These are phyloP conservation scores for Hymenoscyphus scutula DNA, from an alignment of 2,329 filamentous ascomycete genomes.

Conservation along the genomic window DNA sequence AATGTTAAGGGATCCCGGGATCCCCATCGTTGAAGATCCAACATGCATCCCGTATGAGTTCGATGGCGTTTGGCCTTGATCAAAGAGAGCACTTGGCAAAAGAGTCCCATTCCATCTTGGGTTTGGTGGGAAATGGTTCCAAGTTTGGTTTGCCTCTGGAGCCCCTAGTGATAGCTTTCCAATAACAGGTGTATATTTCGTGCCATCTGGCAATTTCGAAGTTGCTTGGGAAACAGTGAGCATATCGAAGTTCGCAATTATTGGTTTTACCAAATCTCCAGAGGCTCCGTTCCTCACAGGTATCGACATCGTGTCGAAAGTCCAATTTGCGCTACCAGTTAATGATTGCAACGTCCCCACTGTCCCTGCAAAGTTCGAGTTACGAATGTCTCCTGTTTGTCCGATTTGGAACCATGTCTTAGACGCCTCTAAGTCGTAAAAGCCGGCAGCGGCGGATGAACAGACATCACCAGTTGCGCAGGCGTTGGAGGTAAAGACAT, in stretches of 20 bases:
- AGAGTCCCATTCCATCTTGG: constrained; percentile 21
- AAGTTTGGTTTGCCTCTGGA: constrained; percentile 21
- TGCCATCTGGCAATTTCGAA: constrained; percentile 25
- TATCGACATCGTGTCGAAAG: constrained; percentile 19
- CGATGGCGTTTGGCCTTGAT: constrained; percentile 16
- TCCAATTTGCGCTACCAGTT: constrained; percentile 14
- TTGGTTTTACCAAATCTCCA: not conserved
- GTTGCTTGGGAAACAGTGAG: too few relatives aligned
- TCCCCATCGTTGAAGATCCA: constrained; percentile 18
- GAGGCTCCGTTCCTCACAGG: constrained; percentile 1
- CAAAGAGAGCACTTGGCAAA: constrained; percentile 14
- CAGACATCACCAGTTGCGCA: constrained; percentile 3
- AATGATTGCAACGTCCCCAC: too few relatives aligned
- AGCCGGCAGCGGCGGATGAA: constrained; percentile 11
- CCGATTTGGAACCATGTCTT: constrained; percentile 11
- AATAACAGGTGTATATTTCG: constrained; percentile 21
- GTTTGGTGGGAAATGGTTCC: constrained; percentile 6
- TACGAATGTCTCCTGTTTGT: constrained; percentile 9
- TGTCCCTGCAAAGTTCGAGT: not conserved
- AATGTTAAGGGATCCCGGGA: constrained; percentile 23
- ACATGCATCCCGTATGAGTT: constrained; percentile 30
- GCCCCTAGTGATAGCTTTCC: constrained; percentile 21
- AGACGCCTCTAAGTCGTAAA: constrained; percentile 15
- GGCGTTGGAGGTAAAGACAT: constrained; percentile 16
- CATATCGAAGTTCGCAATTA: too few relatives aligned